Evolutionary conservation across 2,329 filamentous ascomycete species (phyloP), one percentile per base, ranked within the genome.

Genomic region (Fulvia fulva): DNA sequence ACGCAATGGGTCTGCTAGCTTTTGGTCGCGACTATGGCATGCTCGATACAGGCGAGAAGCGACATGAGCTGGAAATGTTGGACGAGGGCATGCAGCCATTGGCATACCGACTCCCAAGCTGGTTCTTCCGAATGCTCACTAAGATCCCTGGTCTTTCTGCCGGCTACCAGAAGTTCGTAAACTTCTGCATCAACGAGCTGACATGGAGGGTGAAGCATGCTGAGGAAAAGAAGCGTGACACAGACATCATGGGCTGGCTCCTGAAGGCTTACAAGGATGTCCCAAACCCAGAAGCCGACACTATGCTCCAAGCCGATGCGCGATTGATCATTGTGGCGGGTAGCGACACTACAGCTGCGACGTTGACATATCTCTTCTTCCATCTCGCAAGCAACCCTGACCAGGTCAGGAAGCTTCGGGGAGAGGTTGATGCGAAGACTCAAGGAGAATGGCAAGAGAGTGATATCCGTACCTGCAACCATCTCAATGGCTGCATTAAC

Each of bases 1-100:
- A 80, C 62, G 70, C 77, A n/a, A 78, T 79, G 74, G 75, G 77
- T 4, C 69, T 73, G 9, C 65, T 80, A 32, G 75, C 75, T 0
- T 80, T 80, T 63, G 76, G 75, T 8, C 66, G 72, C 49, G 67
- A 76, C 41, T 76, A 76, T 63, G 71, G 74, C 28, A 77, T 74
- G 67, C 68, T 77, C 23, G 68, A 74, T 30, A 65, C 66, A n/a
- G 69, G 68, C 19, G 64, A 70, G 49, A 65, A 69, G 44, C 60
- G 71, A 60, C 67, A 73, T 63, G 74, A 71, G 14, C 70, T 77
- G 22, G 65, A 70, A 26, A 70, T 75, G n/a, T 65, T 80, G 19
- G 72, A 68, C 2, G 69, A 71, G 22, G 70, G 69, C 14, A 68
- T 74, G 67, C 62, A 67, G 30, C 66, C 66, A 19, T 44, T 71